Conservation (phyloP, 1,139 yeast species). For the Suhomyces terraborum region DNA sequence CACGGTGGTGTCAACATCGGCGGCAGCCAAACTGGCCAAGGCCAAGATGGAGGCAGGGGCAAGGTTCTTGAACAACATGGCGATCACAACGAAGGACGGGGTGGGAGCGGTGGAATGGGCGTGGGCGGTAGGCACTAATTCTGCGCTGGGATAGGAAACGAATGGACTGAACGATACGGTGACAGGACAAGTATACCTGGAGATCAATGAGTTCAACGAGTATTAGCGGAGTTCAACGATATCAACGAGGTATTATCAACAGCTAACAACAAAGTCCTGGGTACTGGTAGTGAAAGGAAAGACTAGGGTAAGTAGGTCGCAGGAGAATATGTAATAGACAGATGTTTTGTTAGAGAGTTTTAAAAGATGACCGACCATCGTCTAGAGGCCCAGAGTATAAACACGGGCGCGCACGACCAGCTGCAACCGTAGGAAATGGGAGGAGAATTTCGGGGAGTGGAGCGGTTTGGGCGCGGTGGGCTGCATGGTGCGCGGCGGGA, state of each 20-base stretch:
- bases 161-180: neutral
- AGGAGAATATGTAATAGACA: constrained; percentile 7
- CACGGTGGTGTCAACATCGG: constrained; percentile 45
- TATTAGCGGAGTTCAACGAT: too few species aligned
- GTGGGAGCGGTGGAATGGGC: neutral
- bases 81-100: neutral
- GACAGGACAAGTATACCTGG: too few species aligned
- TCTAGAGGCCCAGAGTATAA: neutral
- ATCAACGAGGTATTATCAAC: too few species aligned
- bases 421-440: neutral
- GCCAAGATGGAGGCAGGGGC: constrained; percentile 31
- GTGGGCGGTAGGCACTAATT: neutral
- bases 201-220: too few species aligned
- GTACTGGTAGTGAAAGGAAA: constrained; percentile 17
- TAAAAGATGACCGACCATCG: constrained; percentile 1
- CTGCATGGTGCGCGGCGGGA: neutral
- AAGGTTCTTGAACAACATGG: constrained; percentile 34
- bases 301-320: constrained; percentile 32
- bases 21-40: constrained; percentile 30
- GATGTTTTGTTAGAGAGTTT: neutral
- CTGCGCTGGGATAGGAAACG: constrained; percentile 1
- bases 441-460: neutral
- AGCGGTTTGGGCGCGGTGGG: neutral
- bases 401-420: constrained; percentile 5
- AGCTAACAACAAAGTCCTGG: neutral